These are phyloP conservation scores for Lentinus brumalis DNA, from an alignment of 768 basidiomycete species.

Conservation along the genomic window DNA sequence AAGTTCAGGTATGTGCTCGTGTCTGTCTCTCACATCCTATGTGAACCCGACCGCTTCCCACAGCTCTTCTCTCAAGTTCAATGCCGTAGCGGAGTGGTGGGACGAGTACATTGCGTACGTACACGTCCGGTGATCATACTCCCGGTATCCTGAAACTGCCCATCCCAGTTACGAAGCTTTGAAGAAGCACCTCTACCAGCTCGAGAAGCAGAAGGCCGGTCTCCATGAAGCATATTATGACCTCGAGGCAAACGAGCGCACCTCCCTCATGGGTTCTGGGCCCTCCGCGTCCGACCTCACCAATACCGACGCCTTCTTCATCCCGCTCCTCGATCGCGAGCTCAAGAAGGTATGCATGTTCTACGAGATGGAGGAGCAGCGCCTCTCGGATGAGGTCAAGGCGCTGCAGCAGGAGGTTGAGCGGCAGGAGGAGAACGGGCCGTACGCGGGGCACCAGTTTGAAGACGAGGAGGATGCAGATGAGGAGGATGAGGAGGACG, in stretches of 20 bases:
- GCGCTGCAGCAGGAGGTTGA: conserved; percentile 59
- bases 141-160: not conserved
- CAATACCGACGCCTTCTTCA: conserved; percentile 61
- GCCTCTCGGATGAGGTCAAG: conserved; percentile 61
- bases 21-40: not conserved
- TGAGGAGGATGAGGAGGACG: conserved; percentile 60
- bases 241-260: conserved; percentile 64
- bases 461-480: conserved; percentile 63
- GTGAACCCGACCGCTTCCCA: not conserved
- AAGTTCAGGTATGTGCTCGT: conserved; percentile 56
- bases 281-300: conserved; percentile 26
- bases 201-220: conserved; percentile 74
- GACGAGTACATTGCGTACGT: conserved; percentile 87
- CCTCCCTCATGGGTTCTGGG: conserved; percentile 51
- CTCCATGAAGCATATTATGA: conserved; percentile 46
- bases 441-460: conserved; percentile 51
- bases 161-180: conserved; percentile 73
- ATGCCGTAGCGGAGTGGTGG: conserved; percentile 91
- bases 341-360: conserved; percentile 79
- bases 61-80: conserved; percentile 87
- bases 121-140: not conserved
- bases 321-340: conserved; percentile 78
- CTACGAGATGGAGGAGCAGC: conserved; percentile 76
- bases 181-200: conserved; percentile 83
- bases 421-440: conserved; percentile 61